Percentiles rank a stretch among this genome's conserved stretches.
Evolutionary conservation across 495 filamentous ascomycete species (phyloP).

Genomic region (Thermothielavioides terrestris): DNA sequence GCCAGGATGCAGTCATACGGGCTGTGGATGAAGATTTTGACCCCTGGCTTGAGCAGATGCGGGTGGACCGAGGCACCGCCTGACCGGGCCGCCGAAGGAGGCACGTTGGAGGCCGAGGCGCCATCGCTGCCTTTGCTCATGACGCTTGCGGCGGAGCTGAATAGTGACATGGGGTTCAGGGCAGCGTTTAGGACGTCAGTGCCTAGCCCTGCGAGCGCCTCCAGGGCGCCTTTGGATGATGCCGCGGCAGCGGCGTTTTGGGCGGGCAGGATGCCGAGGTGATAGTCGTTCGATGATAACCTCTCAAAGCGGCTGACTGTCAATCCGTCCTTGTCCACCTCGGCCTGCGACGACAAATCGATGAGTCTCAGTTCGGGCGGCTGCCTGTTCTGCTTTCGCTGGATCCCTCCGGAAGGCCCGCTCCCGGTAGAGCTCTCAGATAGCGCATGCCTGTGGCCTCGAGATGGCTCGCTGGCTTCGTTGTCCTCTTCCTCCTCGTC

Average conservation of each 20-base stretch:
- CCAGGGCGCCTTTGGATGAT: constrained; percentile 62
- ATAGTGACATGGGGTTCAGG: constrained; percentile 72
- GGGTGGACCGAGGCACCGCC: constrained; percentile 34
- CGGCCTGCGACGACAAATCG: constrained; percentile 69
- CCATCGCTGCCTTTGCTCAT: constrained; percentile 57
- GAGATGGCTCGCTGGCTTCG: constrained; percentile 9
- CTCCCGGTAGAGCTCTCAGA: constrained; percentile 39
- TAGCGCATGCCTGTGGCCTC: constrained; percentile 27
- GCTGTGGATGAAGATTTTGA: constrained; percentile 93
- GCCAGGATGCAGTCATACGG: constrained; percentile 91
- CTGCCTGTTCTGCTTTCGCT: constrained; percentile 61
- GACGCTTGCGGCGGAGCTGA: constrained; percentile 80
- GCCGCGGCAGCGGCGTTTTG: constrained; percentile 51
- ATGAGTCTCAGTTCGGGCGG: constrained; percentile 87
- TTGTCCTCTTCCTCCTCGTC: constrained; percentile 52
- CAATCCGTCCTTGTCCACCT: constrained; percentile 69
- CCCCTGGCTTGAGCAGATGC: constrained; percentile 51
- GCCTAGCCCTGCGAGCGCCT: constrained; percentile 50
- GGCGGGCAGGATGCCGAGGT: constrained; percentile 73
- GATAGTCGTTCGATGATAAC: constrained; percentile 86
- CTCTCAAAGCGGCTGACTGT: constrained; percentile 76
- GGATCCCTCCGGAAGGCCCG: constrained; percentile 50
- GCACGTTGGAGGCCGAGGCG: constrained; percentile 22
- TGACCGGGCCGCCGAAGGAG: constrained; percentile 17
- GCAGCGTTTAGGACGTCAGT: constrained; percentile 69